Percentiles rank a stretch among this genome's conserved stretches.
phyloP scores from a whole-genome alignment of 257 asterid species.

The Solanum appendiculatum region DNA sequence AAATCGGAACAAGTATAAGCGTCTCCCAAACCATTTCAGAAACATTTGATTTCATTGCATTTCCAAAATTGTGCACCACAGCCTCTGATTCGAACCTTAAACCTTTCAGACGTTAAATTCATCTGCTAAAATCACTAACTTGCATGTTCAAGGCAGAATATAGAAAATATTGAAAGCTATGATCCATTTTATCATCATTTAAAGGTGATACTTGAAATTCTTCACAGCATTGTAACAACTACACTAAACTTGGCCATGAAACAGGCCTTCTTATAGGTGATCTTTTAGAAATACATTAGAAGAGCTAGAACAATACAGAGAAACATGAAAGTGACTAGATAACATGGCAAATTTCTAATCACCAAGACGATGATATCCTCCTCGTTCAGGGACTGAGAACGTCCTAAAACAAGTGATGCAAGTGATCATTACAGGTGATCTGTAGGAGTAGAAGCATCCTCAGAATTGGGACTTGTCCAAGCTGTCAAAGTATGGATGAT shows the following conservation, averaged over 20 bases:
- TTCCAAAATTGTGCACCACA: background rate
- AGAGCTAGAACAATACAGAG: background rate
- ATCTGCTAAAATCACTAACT: background rate
- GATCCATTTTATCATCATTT: no score
- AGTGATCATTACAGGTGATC: background rate
- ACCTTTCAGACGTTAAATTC: no score
- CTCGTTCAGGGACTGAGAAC: background rate
- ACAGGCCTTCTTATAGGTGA: background rate
- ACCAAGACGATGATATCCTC: slow-evolving; percentile 48
- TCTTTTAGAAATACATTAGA: background rate
- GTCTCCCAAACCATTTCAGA: fast-evolving
- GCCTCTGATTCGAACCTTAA: background rate
- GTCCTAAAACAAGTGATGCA: background rate
- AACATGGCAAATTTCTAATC: slow-evolving; percentile 12
- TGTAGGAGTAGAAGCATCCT: background rate
- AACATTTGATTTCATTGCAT: background rate
- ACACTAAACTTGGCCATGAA: background rate
- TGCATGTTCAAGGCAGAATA: background rate
- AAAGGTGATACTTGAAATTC: no score
- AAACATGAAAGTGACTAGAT: background rate
- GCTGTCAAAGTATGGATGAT: slow-evolving; percentile 87
- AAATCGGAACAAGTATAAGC: background rate
- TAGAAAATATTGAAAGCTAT: background rate
- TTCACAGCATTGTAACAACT: background rate
- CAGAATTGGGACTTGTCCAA: slow-evolving; percentile 85